Base-by-base conservation (phyloP, 441 rosid genomes). In the Mallotus japonicus region DNA sequence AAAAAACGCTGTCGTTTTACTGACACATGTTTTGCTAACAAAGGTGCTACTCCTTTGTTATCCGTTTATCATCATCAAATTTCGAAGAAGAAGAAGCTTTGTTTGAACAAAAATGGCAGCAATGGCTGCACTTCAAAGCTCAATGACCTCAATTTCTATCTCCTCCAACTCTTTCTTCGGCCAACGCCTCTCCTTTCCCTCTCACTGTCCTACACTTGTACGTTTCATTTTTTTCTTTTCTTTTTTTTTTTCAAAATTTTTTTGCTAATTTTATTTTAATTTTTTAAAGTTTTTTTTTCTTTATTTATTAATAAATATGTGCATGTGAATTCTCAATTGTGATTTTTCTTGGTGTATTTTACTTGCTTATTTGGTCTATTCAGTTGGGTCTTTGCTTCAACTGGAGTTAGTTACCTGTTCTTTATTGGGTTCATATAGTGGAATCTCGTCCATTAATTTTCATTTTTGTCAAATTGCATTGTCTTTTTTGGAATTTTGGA, bases 81-180 rank as follows among this genome's bases (percentile, higher is more conserved):
- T 53, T 62, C 37, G 82, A 65, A 74, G 81, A 56, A 76, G 79
- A 53, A 72, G 76, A 40, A 37, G n/a, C 22, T 28, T 28, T 28
- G n/a, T n/a, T n/a, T n/a, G n/a, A n/a, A n/a, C n/a, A n/a, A 67
- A 71, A 82, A 87, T 89, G 91, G 88, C 92, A 73, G 91, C 95
- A 55, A 83, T 85, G 89, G 83, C 89, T 86, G 85, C 89, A 16
- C 91, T 92, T 76, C 98, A 93, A 72, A 83, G 86, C 84, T 85
- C 98, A 51, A 82, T 93, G 78, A 69, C 85, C 13, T 81, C 92
- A 24, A 90, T 92, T n/a, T 92, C 93, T 22, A n/a, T 87, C 34
- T 83, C 89, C 34, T 75, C 96, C 7, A 88, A 67, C 74, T 85
- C 95, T 62, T 89, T 89, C 83, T 74, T 87, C n/a, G 95, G 96